Conservation (phyloP, 345 rosid genomes). For the Eucalyptus cloeziana region DNA sequence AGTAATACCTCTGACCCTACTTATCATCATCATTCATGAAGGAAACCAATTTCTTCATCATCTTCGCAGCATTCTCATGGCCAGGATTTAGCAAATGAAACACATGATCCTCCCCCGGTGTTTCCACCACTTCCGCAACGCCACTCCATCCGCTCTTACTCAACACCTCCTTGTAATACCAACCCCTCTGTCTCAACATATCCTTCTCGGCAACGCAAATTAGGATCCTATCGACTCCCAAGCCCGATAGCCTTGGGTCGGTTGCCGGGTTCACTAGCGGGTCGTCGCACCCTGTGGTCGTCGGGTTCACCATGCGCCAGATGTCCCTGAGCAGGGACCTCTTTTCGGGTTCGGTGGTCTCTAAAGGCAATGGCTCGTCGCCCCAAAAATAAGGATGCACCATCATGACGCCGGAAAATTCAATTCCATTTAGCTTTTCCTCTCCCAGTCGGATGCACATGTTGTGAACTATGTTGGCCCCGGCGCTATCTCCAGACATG, state of each 20-base stretch:
- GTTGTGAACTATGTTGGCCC: constrained; percentile 15
- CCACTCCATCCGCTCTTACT: constrained; percentile 15
- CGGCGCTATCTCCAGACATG: constrained; percentile 27
- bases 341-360: neutral
- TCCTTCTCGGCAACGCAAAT: constrained; percentile 22
- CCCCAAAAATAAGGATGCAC: constrained; percentile 21
- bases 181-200: neutral
- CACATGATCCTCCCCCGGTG: constrained; percentile 16
- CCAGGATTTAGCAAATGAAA: constrained; percentile 16
- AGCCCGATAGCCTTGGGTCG: constrained; percentile 1
- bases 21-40: constrained; percentile 1
- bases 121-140: constrained; percentile 7
- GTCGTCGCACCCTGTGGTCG: constrained; percentile 9
- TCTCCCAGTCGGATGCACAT: neutral
- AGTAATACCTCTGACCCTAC: neutral
- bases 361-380: neutral
- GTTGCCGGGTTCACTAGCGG: constrained; percentile 7
- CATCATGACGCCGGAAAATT: constrained; percentile 1
- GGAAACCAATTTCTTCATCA: constrained; percentile 8
- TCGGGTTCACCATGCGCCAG: constrained; percentile 14
- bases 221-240: constrained; percentile 4
- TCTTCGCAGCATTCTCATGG: constrained; percentile 3
- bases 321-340: neutral
- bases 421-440: neutral
- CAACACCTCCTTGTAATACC: constrained; percentile 5